Percentiles rank a stretch among this genome's conserved stretches.
phyloP scores from a whole-genome alignment of 805 yeast species.

The Torulaspora delbrueckii region DNA sequence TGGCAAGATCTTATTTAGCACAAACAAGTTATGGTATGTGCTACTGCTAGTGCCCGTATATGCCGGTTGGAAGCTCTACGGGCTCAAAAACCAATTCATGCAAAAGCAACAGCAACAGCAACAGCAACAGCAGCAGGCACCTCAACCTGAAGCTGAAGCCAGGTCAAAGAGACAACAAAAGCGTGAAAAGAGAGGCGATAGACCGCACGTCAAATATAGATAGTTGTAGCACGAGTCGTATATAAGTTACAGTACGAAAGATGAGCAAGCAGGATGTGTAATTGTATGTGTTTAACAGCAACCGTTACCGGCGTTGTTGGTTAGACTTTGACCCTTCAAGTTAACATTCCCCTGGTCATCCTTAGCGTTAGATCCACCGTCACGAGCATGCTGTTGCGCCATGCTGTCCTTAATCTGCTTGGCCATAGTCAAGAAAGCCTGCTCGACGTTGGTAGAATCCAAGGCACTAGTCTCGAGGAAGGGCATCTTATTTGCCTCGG shows the following conservation, averaged over 20 bases:
- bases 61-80: conserved; percentile 42
- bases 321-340: conserved; percentile 63
- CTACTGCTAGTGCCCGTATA: conserved; percentile 37
- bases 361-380: conserved; percentile 27
- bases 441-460: conserved; percentile 94
- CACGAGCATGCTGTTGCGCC: conserved; percentile 54
- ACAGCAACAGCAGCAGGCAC: neutral
- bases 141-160: conserved; percentile 8
- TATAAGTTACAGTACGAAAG: conserved; percentile 8
- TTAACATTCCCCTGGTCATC: conserved; percentile 61
- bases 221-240: conserved; percentile 12
- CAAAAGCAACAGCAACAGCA: conserved; percentile 3
- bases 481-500: conserved; percentile 85
- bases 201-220: conserved; percentile 36
- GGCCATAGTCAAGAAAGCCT: conserved; percentile 98
- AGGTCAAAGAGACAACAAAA: conserved; percentile 42
- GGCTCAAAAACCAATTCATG: conserved; percentile 25
- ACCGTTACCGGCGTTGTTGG: conserved; percentile 39
- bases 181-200: conserved; percentile 39
- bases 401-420: conserved; percentile 95
- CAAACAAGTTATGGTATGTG: conserved; percentile 46
- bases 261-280: conserved; percentile 5
- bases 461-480: conserved; percentile 95
- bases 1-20: conserved; percentile 42
- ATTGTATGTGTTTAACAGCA: conserved; percentile 40